Evolutionary conservation across 495 filamentous ascomycete genomes (phyloP).

Genomic region (Hyaloscypha bicolor): DNA sequence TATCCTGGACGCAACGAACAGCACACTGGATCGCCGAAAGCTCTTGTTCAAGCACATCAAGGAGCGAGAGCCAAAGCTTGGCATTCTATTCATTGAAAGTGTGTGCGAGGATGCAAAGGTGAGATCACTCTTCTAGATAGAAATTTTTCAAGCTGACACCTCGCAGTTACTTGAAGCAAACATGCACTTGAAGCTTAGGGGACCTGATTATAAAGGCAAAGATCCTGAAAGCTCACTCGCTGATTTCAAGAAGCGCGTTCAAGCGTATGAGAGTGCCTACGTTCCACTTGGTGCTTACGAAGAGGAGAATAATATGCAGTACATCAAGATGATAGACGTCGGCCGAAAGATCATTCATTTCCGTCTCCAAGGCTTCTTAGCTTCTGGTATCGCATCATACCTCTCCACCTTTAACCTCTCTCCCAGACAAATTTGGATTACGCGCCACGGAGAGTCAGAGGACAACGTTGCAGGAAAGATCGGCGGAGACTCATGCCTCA

Average conservation of each 20-base stretch:
- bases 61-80: slow-evolving; percentile 79
- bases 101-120: slow-evolving; percentile 79
- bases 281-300: slow-evolving; percentile 90
- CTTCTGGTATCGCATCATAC: slow-evolving; percentile 88
- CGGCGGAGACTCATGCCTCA: slow-evolving; percentile 83
- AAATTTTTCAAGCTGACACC: slow-evolving; percentile 5
- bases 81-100: slow-evolving; percentile 92
- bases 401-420: slow-evolving; percentile 95
- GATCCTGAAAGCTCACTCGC: slow-evolving; percentile 80
- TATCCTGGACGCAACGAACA: slow-evolving; percentile 98
- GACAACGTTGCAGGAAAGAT: slow-evolving; percentile 82
- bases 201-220: slow-evolving; percentile 92
- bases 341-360: slow-evolving; percentile 90
- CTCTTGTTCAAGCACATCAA: slow-evolving; percentile 82
- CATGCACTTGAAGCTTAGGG: slow-evolving; percentile 96
- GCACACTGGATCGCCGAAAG: slow-evolving; percentile 82
- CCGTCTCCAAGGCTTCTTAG: slow-evolving; percentile 88
- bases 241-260: slow-evolving; percentile 94
- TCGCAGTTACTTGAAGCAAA: slow-evolving; percentile 81
- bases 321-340: slow-evolving; percentile 96
- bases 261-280: slow-evolving; percentile 90
- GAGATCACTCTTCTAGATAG: slow-evolving; percentile 19
- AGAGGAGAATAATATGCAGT: slow-evolving; percentile 85
- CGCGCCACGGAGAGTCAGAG: slow-evolving; percentile 81
- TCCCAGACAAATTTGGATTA: slow-evolving; percentile 96